Evolutionary conservation across 2,329 filamentous ascomycete species (phyloP), one percentile per base, ranked within the genome.

Genomic region (Penicillium nordicum): DNA sequence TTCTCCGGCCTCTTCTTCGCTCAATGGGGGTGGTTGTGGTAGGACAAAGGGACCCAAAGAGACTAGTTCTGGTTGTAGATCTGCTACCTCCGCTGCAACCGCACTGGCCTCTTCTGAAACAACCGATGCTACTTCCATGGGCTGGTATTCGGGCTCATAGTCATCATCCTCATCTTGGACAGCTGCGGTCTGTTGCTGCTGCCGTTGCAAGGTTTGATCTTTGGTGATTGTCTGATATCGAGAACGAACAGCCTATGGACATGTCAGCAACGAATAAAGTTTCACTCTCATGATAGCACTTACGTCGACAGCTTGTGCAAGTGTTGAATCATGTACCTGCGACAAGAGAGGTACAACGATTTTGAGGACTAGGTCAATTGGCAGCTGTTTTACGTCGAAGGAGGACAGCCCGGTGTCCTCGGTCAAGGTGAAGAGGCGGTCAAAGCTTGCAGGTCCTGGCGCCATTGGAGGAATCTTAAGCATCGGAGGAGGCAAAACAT

Each of bases 111-210:
- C 65, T 25, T 63, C 65, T 1, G 60, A 47, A 21, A 59, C 61
- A 38, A 66, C 59, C 3, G 67, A 66, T 23, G 68, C 43, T 30
- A 70, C 55, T 71, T 95, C 90, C 36, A 86, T 84, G 9, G 88
- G 83, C 57, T 88, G 85, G 64, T 91, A 92, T 68, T 95, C 89
- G 0, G 93, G 92, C 67, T 97, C 93, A 68, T 97, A 97, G 65
- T 96, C 90, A 62, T 96, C 91, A 21, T 96, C 92, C 41, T 96
- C 92, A 9, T 88, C 86, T 45, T 72, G 73, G 3, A 65, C 67
- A 4, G 62, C 55, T 21, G 63, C 54, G 47, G 69, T 66, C n/a
- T 60, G 61, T 49, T 47, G 70, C 65, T 62, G 72, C 62, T 62
- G 65, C 53, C 58, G 72, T 63, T 64, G 72, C 57, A 58, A 63